A percentile compares a stretch with the other conserved stretches of the same genome.
Conservation (phyloP, 169 alveolate species). For the Eimeria sp. region DNA sequence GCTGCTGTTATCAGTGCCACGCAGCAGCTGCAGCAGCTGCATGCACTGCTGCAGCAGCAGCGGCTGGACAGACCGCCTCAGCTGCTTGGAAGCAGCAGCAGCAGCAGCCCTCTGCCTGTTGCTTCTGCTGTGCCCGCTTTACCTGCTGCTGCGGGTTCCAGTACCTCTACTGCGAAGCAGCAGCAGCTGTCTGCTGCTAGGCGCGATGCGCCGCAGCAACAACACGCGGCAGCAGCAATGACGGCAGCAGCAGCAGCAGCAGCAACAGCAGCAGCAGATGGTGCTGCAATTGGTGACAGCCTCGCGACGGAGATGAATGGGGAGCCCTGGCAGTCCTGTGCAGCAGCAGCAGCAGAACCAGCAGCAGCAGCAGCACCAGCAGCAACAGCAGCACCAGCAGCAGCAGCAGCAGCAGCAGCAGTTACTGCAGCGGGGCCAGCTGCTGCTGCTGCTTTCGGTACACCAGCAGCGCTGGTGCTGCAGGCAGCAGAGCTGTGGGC, state of each 20-base stretch:
- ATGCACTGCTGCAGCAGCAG: constrained; percentile 31
- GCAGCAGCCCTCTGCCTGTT: neutral
- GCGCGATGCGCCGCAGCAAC: neutral
- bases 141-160: constrained; percentile 5
- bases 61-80: neutral
- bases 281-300: neutral
- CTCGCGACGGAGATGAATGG: neutral
- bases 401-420: too few species aligned
- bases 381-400: too few species aligned
- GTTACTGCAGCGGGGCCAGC: too few species aligned
- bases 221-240: neutral
- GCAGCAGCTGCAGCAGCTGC: constrained; percentile 11
- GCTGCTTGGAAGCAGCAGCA: neutral
- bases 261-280: constrained; percentile 9
- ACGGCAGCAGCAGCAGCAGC: neutral
- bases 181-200: neutral
- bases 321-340: neutral
- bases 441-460: constrained; percentile 27
- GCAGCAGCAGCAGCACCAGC: constrained; percentile 18
- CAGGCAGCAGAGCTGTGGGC: constrained; percentile 50
- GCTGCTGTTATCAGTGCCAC: constrained; percentile 24
- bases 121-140: too few species aligned
- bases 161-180: constrained; percentile 8
- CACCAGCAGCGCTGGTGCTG: constrained; percentile 39
- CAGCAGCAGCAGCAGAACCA: constrained; percentile 30